These are phyloP conservation scores for Penicillium flavigenum DNA, from an alignment of 495 filamentous ascomycete genomes.

Conservation along the genomic window DNA sequence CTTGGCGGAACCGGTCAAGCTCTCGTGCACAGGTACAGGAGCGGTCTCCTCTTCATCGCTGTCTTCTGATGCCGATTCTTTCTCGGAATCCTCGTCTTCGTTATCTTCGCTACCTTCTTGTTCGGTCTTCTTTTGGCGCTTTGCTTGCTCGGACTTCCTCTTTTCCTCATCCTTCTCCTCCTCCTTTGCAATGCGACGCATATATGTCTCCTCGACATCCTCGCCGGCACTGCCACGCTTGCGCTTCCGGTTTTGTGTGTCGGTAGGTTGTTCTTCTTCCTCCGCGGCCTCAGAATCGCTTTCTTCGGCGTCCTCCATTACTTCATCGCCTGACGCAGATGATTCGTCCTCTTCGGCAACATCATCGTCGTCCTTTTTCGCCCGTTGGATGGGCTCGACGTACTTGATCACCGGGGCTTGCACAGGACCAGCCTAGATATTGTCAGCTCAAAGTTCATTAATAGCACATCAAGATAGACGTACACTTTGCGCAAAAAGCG, in stretches of 20 bases:
- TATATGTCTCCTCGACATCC: constrained; percentile 78
- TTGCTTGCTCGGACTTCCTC: constrained; percentile 32
- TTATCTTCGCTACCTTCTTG: constrained; percentile 18
- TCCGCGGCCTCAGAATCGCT: constrained; percentile 34
- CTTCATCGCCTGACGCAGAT: constrained; percentile 42
- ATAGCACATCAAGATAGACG: constrained; percentile 36
- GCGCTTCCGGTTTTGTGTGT: constrained; percentile 64
- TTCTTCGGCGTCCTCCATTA: constrained; percentile 46
- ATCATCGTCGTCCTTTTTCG: constrained; percentile 34
- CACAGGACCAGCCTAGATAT: constrained; percentile 64
- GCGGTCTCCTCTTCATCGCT: constrained; percentile 21
- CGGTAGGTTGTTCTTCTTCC: constrained; percentile 40
- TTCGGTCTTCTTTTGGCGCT: constrained; percentile 25
- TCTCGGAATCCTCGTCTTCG: constrained; percentile 25
- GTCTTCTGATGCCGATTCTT: constrained; percentile 21
- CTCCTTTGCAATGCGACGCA: constrained; percentile 66
- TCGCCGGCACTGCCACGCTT: constrained; percentile 70
- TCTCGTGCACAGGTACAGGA: constrained; percentile 58
- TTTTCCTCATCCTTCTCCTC: constrained; percentile 50
- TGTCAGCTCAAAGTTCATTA: constrained; percentile 13
- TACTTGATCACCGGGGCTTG: constrained; percentile 56
- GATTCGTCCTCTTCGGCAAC: constrained; percentile 43
- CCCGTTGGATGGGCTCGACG: constrained; percentile 24
- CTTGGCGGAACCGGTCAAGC: constrained; percentile 39
- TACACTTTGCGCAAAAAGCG: constrained; percentile 81